A percentile compares a stretch with the other conserved stretches of the same genome.
Conservation (phyloP, 257 asterid species). For the Schizonepeta tenuifolia region DNA sequence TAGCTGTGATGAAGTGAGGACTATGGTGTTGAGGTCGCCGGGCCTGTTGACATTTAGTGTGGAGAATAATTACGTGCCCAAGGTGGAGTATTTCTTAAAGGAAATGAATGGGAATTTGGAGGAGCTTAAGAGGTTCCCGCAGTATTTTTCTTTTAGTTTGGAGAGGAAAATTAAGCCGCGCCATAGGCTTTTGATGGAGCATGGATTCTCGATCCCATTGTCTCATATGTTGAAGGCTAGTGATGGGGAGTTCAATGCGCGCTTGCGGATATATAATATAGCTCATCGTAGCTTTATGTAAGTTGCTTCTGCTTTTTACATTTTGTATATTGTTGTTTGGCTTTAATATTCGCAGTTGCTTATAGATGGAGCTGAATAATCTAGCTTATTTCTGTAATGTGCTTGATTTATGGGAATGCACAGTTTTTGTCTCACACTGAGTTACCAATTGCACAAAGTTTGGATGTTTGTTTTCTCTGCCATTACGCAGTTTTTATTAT, state of each 20-base stretch:
- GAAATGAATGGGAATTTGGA: constrained; percentile 75
- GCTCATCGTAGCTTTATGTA: constrained; percentile 42
- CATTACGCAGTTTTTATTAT: neutral
- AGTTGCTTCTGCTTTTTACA: constrained; percentile 24
- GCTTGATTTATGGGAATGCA: constrained; percentile 11
- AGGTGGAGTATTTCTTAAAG: constrained; percentile 63
- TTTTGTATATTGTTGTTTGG: constrained; percentile 18
- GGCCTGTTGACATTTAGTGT: constrained; percentile 85
- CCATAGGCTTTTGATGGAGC: constrained; percentile 61
- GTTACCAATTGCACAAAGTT: neutral
- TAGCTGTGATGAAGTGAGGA: constrained; percentile 53
- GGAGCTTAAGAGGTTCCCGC: constrained; percentile 85
- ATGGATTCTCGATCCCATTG: constrained; percentile 54
- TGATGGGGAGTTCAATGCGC: constrained; percentile 71
- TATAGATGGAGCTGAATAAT: constrained; percentile 19
- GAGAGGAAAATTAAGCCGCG: constrained; percentile 82
- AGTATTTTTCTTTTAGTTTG: constrained; percentile 81
- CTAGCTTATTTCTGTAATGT: neutral
- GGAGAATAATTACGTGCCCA: constrained; percentile 81
- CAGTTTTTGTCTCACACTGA: neutral
- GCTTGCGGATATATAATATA: too few species aligned
- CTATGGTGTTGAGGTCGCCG: constrained; percentile 86
- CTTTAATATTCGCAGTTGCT: constrained; percentile 34
- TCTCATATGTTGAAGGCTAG: constrained; percentile 79
- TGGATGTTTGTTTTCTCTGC: neutral